These are phyloP conservation scores for Rhizopogon salebrosus DNA, from an alignment of 768 basidiomycete species.

Conservation along the genomic window DNA sequence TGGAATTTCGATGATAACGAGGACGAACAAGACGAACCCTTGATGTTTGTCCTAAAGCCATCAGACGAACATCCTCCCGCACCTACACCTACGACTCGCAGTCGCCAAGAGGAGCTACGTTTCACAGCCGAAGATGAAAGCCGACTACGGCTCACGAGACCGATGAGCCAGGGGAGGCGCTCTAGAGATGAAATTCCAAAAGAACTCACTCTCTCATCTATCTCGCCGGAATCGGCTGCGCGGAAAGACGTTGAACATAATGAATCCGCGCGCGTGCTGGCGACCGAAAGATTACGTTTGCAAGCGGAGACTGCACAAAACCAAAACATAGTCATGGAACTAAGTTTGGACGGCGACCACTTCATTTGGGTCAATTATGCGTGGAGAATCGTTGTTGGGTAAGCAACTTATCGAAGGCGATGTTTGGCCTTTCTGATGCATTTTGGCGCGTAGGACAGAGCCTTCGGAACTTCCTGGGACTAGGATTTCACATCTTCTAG, in stretches of 20 bases:
- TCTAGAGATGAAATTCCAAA: constrained; percentile 56
- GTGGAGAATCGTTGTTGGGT: constrained; percentile 91
- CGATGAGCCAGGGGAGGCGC: constrained; percentile 47
- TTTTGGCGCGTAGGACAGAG: constrained; percentile 56
- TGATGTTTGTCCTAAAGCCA: constrained; percentile 92
- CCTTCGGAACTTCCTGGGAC: constrained; percentile 73
- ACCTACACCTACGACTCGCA: constrained; percentile 34
- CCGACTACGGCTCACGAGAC: constrained; percentile 42
- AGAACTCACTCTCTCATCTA: constrained; percentile 35
- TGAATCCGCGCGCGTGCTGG: constrained; percentile 79
- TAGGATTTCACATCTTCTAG: constrained; percentile 77
- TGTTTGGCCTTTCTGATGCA: constrained; percentile 13
- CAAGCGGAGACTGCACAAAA: constrained; percentile 95
- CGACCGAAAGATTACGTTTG: constrained; percentile 80
- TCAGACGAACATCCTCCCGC: constrained; percentile 51
- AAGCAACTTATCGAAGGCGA: constrained; percentile 20
- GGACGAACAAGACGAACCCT: constrained; percentile 84
- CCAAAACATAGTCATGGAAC: constrained; percentile 93
- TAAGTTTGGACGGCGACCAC: constrained; percentile 90
- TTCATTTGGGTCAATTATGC: constrained; percentile 96
- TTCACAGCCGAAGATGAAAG: constrained; percentile 26
- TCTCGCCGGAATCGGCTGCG: constrained; percentile 30
- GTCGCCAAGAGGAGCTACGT: constrained; percentile 33
- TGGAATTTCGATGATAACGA: constrained; percentile 98
- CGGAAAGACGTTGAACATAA: constrained; percentile 50